Conservation (phyloP, 192 early-diverging fungal genomes). For the Entomortierella lignicola region DNA sequence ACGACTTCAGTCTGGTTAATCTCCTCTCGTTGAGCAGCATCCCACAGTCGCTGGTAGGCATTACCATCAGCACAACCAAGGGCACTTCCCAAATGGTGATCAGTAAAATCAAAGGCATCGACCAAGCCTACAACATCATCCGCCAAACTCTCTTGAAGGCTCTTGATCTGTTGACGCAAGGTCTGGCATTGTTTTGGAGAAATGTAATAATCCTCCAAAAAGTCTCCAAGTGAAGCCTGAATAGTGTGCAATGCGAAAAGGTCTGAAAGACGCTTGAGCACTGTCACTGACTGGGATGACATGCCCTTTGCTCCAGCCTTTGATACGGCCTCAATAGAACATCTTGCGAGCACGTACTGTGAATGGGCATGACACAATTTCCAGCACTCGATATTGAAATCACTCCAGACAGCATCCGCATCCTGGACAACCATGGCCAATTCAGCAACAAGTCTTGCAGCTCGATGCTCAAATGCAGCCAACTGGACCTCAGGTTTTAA, state of each 20-base stretch:
- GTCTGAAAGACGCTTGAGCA: conserved; percentile 48
- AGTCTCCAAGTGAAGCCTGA: conserved; percentile 59
- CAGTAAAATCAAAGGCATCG: conserved; percentile 80
- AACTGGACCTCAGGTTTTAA: conserved; percentile 69
- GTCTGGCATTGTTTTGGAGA: conserved; percentile 56
- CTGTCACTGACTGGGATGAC: conserved; percentile 21
- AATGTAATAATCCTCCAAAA: conserved; percentile 59
- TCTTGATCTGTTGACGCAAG: conserved; percentile 61
- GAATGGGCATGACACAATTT: conserved; percentile 77
- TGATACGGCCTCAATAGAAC: conserved; percentile 66
- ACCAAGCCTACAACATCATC: conserved; percentile 76
- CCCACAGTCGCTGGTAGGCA: conserved; percentile 76
- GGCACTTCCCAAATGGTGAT: conserved; percentile 74
- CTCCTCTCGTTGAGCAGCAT: conserved; percentile 72
- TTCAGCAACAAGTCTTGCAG: conserved; percentile 69
- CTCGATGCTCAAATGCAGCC: conserved; percentile 74
- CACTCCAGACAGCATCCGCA: conserved; percentile 70
- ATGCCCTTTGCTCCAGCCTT: conserved; percentile 10
- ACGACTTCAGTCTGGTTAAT: conserved; percentile 67
- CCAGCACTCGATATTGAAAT: conserved; percentile 78
- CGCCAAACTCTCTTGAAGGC: conserved; percentile 63
- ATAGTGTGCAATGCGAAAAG: conserved; percentile 60
- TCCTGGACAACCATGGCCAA: conserved; percentile 64
- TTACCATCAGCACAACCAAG: conserved; percentile 75
- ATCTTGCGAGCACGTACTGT: conserved; percentile 74